Percentiles rank a stretch among this genome's conserved stretches.
phyloP scores from a whole-genome alignment of 306 rosid genomes.

The Vigna hirtella region DNA sequence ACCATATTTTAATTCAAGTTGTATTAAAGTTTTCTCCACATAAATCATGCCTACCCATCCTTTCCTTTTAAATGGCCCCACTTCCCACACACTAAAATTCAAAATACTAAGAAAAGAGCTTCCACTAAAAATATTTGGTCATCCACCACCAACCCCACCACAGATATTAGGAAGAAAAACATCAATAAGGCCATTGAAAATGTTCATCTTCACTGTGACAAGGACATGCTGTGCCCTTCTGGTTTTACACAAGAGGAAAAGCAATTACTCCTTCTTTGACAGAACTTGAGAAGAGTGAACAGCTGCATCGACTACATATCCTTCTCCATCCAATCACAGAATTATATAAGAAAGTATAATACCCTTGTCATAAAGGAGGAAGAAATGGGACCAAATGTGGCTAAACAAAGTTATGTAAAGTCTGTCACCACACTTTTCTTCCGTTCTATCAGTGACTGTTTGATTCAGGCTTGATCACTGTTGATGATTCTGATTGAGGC shows the following conservation, averaged over 20 bases:
- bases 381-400: not conserved
- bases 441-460: slow-evolving; percentile 66
- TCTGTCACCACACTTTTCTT: slow-evolving; percentile 13
- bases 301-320: slow-evolving; percentile 45
- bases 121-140: slow-evolving; percentile 64
- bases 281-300: slow-evolving; percentile 46
- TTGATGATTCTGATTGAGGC: slow-evolving; percentile 66
- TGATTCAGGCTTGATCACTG: slow-evolving; percentile 77
- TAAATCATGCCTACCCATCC: slow-evolving; percentile 58
- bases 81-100: slow-evolving; percentile 59
- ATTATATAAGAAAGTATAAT: slow-evolving; percentile 43
- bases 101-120: slow-evolving; percentile 39
- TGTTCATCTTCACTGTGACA: slow-evolving; percentile 52
- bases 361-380: slow-evolving; percentile 39
- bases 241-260: slow-evolving; percentile 48
- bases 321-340: slow-evolving; percentile 39
- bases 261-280: slow-evolving; percentile 54
- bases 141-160: slow-evolving; percentile 73
- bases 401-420: slow-evolving; percentile 32
- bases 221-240: slow-evolving; percentile 48
- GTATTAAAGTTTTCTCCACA: slow-evolving; percentile 56
- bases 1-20: slow-evolving; percentile 66
- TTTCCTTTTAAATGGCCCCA: slow-evolving; percentile 59
- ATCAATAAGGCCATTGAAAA: slow-evolving; percentile 57
- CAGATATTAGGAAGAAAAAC: slow-evolving; percentile 49